A percentile compares a stretch with the other conserved stretches of the same genome.
Conservation (phyloP, 306 rosid species). For the Trichosanthes truncata region DNA sequence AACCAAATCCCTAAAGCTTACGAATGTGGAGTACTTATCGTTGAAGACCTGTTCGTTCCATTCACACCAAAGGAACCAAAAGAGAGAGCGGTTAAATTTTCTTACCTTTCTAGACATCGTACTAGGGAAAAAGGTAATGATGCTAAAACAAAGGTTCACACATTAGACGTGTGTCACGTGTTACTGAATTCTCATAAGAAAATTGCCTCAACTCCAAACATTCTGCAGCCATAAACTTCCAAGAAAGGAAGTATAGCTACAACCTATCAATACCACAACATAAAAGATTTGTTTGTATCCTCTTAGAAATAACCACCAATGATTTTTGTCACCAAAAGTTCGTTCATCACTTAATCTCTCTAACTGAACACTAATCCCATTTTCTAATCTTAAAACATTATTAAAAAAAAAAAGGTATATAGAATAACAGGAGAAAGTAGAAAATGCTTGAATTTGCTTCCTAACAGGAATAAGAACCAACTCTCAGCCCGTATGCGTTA, state of each 20-base stretch:
- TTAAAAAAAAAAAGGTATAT: neutral
- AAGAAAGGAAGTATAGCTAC: neutral
- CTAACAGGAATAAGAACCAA: neutral
- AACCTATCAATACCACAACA: neutral
- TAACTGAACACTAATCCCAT: neutral
- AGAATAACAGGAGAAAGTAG: neutral
- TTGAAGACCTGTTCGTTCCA: no score
- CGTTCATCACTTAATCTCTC: neutral
- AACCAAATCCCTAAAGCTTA: no score
- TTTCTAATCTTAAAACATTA: neutral
- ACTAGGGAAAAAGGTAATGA: neutral
- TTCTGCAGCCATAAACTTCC: neutral
- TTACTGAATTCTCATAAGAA: neutral
- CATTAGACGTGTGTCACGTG: neutral
- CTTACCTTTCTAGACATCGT: neutral
- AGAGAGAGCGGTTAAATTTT: no score
- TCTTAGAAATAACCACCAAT: neutral
- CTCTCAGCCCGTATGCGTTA: neutral
- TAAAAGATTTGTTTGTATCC: neutral
- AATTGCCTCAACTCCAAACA: neutral
- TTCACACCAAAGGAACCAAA: no score
- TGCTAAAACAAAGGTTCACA: neutral
- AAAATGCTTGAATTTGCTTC: neutral
- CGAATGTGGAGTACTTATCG: no score
- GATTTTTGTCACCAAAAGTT: neutral